Evolutionary conservation across 225 moss, liverwort and hornwort species (phyloP).

Genomic region (Antitrichia curtipendula): DNA sequence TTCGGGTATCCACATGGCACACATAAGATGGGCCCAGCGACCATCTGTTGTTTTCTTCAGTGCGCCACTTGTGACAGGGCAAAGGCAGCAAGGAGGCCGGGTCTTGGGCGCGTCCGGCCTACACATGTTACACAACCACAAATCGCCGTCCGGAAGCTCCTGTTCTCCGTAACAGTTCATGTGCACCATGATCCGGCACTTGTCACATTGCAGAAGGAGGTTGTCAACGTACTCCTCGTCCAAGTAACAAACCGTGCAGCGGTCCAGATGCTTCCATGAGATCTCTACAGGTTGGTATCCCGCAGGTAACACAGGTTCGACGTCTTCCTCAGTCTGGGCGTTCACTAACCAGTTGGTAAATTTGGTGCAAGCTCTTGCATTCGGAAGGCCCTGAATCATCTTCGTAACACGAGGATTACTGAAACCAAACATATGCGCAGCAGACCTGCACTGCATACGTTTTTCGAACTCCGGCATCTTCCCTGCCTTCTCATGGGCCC

Average conservation of each 20-base stretch:
- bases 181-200: slow-evolving; percentile 97
- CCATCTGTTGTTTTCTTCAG: slow-evolving; percentile 84
- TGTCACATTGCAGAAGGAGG: slow-evolving; percentile 93
- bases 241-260: slow-evolving; percentile 91
- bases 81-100: slow-evolving; percentile 86
- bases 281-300: slow-evolving; percentile 84
- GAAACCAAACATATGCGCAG: slow-evolving; percentile 92
- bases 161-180: slow-evolving; percentile 95
- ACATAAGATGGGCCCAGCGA: slow-evolving; percentile 91
- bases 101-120: slow-evolving; percentile 71
- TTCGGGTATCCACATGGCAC: slow-evolving; percentile 99
- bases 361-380: slow-evolving; percentile 89
- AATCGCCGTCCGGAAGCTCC: slow-evolving; percentile 87
- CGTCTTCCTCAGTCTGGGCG: slow-evolving; percentile 37
- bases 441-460: slow-evolving; percentile 77
- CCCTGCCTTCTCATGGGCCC: slow-evolving; percentile 73
- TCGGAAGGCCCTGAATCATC: slow-evolving; percentile 90
- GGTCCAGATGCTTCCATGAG: slow-evolving; percentile 85
- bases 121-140: slow-evolving; percentile 96
- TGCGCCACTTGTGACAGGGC: slow-evolving; percentile 87
- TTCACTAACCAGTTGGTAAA: slow-evolving; percentile 71
- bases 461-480: slow-evolving; percentile 62
- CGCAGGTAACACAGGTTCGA: slow-evolving; percentile 68
- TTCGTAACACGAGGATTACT: slow-evolving; percentile 62
- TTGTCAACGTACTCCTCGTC: slow-evolving; percentile 96